These are phyloP conservation scores for Dimargaris verticillata DNA, from an alignment of 192 early-diverging fungal genomes.

Conservation along the genomic window DNA sequence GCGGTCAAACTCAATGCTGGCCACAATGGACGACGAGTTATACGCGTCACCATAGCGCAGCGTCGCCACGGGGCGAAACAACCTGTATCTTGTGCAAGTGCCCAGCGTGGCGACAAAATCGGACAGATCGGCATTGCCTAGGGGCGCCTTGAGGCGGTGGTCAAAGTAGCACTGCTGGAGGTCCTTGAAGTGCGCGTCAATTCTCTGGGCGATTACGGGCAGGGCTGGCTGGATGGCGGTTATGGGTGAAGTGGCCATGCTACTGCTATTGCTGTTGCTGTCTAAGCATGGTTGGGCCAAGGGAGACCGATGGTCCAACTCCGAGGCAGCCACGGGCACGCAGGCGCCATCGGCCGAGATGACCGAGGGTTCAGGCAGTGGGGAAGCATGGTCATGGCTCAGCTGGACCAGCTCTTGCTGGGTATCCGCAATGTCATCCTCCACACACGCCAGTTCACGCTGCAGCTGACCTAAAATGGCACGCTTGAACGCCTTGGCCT, in stretches of 20 bases:
- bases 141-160: conserved; percentile 27
- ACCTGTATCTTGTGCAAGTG: conserved; percentile 47
- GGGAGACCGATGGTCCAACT: neutral
- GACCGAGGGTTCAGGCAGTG: neutral
- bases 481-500: conserved; percentile 37
- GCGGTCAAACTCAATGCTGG: conserved; percentile 83
- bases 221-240: neutral
- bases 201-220: conserved; percentile 15
- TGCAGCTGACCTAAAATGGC: conserved; percentile 25
- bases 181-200: conserved; percentile 49
- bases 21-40: conserved; percentile 62
- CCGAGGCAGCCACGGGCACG: neutral
- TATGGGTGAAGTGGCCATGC: too few relatives aligned
- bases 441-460: conserved; percentile 18
- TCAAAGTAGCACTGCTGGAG: conserved; percentile 59
- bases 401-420: neutral
- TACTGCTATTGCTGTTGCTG: too few relatives aligned
- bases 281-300: neutral
- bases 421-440: conserved; percentile 4
- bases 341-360: neutral
- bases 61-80: conserved; percentile 55
- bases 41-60: conserved; percentile 65
- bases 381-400: neutral
- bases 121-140: conserved; percentile 18
- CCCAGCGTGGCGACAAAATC: conserved; percentile 40